Evolutionary conservation across 371 early-diverging fungal genomes (phyloP), one percentile per base, ranked within the genome.

Genomic region (Chytridiales sp.): DNA sequence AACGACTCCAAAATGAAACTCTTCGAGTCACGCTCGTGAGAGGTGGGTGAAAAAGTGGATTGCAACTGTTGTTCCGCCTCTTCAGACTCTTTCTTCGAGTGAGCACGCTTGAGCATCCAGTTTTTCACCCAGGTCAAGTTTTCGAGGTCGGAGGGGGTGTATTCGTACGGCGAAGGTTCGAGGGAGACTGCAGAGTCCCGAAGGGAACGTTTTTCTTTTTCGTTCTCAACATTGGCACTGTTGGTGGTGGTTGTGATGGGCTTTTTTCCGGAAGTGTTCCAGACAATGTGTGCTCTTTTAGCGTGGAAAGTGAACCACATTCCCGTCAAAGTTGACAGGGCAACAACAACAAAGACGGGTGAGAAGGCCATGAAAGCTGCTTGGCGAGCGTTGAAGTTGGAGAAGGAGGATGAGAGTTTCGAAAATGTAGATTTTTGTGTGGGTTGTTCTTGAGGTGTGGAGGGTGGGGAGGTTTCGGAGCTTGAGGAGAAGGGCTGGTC

Each of bases 1-100:
- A 86, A 40, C 31, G 75, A 51, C 30, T 52, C 40, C 13, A 74
- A 60, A 13, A 69, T 69, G 22, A 39, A 57, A 29, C 30, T 41
- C n/a, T 50, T 31, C 3, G 24, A 8, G 29, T 43, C 29, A 19
- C 43, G 47, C 27, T 50, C 21, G 21, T 8, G n/a, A 19, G 40
- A 15, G 17, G 34, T 31, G 21, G 46, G 47, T 46, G 27, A 17
- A 26, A n/a, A 34, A 32, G 17, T 9, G 8, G 1, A 9, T 2
- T 31, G 41, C 11, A 22, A 9, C 2, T 56, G 31, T 29, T 53
- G 4, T 1, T 2, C 15, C 24, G 42, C 15, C 17, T 30, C 40
- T 19, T 5, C 26, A 21, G 22, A 22, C 39, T 40, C 31, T 38
- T 17, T 38, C 17, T 31, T 17, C n/a, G n/a, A n/a, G n/a, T n/a